Evolutionary conservation across 805 yeast species (phyloP).

Genomic region (Myxozyma geophila): DNA sequence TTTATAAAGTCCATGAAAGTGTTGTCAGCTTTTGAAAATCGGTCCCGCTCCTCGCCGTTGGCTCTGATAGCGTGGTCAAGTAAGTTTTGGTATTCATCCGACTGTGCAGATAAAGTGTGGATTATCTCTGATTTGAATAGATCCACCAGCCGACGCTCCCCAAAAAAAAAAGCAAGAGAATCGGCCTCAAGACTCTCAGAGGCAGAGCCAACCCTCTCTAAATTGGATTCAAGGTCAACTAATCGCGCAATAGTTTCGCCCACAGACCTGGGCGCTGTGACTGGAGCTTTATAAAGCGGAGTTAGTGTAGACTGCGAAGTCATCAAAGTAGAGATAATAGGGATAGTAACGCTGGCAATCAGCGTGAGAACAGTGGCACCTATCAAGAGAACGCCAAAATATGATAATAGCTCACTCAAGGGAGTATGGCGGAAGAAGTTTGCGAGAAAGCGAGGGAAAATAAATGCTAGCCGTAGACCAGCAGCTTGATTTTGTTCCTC

Average conservation of each 20-base stretch:
- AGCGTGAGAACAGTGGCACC: neutral
- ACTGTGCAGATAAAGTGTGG: conserved; percentile 6
- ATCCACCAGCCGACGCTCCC: neutral
- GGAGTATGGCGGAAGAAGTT: conserved; percentile 9
- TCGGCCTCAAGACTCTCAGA: conserved; percentile 19
- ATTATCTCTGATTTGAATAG: neutral
- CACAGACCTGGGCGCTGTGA: conserved; percentile 9
- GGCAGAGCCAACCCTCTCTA: conserved; percentile 10
- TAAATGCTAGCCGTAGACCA: conserved; percentile 4
- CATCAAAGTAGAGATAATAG: neutral
- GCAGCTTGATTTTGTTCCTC: neutral
- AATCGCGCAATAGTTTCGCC: conserved; percentile 23
- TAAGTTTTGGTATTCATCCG: neutral
- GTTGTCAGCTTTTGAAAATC: neutral
- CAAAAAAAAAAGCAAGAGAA: neutral
- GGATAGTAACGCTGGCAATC: neutral
- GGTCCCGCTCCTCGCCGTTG: neutral
- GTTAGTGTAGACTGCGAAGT: neutral
- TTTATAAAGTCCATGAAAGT: conserved; percentile 2
- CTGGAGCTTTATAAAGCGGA: conserved; percentile 17
- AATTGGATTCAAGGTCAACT: conserved; percentile 17
- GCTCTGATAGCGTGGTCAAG: neutral
- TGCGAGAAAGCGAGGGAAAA: conserved; percentile 2
- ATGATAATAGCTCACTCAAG: neutral
- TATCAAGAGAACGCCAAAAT: neutral